Evolutionary conservation across 805 yeast genomes (phyloP), one percentile per base, ranked within the genome.

Genomic region (Wickerhamomyces bovis): DNA sequence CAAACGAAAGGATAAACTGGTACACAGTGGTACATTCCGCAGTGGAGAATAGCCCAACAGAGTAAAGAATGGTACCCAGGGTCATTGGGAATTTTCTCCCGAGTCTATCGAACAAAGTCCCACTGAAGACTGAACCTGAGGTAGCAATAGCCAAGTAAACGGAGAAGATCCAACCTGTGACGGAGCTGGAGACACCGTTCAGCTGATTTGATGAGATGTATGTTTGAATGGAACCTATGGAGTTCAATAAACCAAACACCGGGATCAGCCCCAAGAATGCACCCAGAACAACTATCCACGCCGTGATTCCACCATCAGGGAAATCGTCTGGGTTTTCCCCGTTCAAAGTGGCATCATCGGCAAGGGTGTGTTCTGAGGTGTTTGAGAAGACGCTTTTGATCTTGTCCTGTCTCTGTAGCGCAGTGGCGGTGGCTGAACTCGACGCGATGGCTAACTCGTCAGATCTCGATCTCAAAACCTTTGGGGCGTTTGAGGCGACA

Each of bases 181-280:
- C 69, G 1, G 84, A 71, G 1, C 78, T 68, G 5, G 76, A 65
- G 1, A 71, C 70, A 25, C 69, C 57, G 6, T 67, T 70, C 54
- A 83, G 65, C 61, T 83, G 89, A 62, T 83, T 59, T 26, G 58
- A 53, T 1, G 71, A 71, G 5, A 83, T 73, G 54, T 83, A 81
- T 0, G 85, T 73, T 62, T 83, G 83, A 36, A 83, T 71, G 0
- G 83, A 83, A 46, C 90, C 89, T 25, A 79, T 67, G 0, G 85
- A 69, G 53, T 81, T 82, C 48, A 80, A 63, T 35, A 80, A 58
- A 1, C 90, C 89, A 49, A 80, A 75, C 16, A 72, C 76, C 1
- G 82, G 81, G 6, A 77, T 62, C 23, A 79, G 62, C 0, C 88
- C 88, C 38, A 78, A 58, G 51, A 80, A 81, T 0, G 80, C 70